Conservation (phyloP, 2,329 filamentous ascomycete species). For the Stagonosporopsis chrysanthemi region DNA sequence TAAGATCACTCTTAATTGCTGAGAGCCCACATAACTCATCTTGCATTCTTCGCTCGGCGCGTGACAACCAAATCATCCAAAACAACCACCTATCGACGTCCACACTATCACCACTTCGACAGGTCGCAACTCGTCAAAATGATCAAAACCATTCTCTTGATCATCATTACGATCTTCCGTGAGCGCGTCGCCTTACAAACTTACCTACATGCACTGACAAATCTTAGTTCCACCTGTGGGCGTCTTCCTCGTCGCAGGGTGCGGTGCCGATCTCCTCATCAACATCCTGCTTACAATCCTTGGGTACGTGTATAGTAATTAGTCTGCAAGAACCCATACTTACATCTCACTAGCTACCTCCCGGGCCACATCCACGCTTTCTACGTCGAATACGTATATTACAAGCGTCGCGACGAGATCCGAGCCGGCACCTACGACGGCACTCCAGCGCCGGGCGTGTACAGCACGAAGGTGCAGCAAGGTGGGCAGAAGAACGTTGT, state of each 20-base stretch:
- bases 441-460: conserved; percentile 71
- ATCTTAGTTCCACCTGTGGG: conserved; percentile 56
- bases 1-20: background rate
- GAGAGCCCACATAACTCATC: background rate
- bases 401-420: conserved; percentile 72
- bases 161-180: conserved; percentile 57
- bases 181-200: conserved; percentile 9
- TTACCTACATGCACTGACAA: background rate
- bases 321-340: background rate
- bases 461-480: conserved; percentile 74
- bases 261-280: conserved; percentile 58
- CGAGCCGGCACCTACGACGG: conserved; percentile 63
- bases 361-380: conserved; percentile 82
- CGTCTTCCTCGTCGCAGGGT: conserved; percentile 59
- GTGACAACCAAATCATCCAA: background rate
- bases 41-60: conserved; percentile 6
- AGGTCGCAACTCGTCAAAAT: conserved; percentile 16
- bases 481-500: conserved; percentile 57
- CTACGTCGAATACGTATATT: conserved; percentile 85
- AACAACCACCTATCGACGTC: background rate
- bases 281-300: conserved; percentile 58
- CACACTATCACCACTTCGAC: background rate
- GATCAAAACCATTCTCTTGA: conserved; percentile 49
- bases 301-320: conserved; percentile 37
- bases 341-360: conserved; percentile 62